These are phyloP conservation scores for Plasmodium gallinaceum DNA, from an alignment of 169 alveolate genomes.

Conservation along the genomic window DNA sequence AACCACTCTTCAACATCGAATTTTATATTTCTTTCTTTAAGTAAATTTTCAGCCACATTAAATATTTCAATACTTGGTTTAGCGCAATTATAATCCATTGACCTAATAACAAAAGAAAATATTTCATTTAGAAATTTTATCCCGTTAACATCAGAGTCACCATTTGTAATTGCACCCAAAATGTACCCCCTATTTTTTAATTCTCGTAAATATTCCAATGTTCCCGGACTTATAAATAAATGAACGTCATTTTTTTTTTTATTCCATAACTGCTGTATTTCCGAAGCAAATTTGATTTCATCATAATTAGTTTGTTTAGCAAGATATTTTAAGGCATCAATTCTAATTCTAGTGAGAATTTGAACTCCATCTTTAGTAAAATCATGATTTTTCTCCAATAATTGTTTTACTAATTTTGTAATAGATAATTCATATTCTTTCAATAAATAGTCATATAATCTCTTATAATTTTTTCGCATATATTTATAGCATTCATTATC, in stretches of 20 bases:
- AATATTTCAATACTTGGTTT: conserved; percentile 65
- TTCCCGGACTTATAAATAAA: conserved; percentile 67
- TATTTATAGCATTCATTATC: conserved; percentile 66
- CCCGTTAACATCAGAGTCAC: conserved; percentile 66
- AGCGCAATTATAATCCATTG: conserved; percentile 65
- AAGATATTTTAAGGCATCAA: conserved; percentile 53
- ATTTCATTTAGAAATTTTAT: conserved; percentile 69
- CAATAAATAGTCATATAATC: conserved; percentile 42
- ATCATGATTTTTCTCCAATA: conserved; percentile 26
- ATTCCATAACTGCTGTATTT: conserved; percentile 49
- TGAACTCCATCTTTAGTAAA: conserved; percentile 25
- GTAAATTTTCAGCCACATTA: conserved; percentile 54
- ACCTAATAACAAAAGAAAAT: conserved; percentile 53
- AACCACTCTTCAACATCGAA: conserved; percentile 41
- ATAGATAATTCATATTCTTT: conserved; percentile 39
- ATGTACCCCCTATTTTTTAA: conserved; percentile 51
- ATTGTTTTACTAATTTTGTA: conserved; percentile 30
- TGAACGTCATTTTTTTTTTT: conserved; percentile 64
- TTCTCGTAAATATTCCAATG: conserved; percentile 61
- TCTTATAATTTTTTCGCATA: conserved; percentile 45
- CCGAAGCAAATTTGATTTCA: conserved; percentile 47
- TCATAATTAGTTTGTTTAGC: conserved; percentile 58
- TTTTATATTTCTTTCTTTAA: conserved; percentile 23
- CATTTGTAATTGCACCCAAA: conserved; percentile 75
- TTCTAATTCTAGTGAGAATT: conserved; percentile 37